Evolutionary conservation across 345 rosid genomes (phyloP).

Genomic region (Psidium friedrichsthalianum): DNA sequence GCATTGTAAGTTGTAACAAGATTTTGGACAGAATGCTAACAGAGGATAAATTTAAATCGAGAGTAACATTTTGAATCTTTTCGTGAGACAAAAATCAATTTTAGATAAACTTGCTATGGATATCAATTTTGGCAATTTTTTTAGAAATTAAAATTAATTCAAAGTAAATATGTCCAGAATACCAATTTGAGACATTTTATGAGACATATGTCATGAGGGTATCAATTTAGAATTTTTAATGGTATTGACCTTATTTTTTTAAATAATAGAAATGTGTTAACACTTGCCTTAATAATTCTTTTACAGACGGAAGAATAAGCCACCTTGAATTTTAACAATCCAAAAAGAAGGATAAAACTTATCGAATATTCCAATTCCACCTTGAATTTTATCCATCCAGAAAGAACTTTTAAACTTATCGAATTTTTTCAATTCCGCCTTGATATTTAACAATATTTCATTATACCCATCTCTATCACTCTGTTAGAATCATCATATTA

Average conservation of each 20-base stretch:
- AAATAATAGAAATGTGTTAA: neutral
- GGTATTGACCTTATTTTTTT: neutral
- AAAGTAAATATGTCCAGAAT: neutral
- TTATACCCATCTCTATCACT: neutral
- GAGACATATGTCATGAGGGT: neutral
- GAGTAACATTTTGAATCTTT: no score
- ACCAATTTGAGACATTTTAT: accelerated
- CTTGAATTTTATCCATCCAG: neutral
- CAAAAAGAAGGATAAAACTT: no score
- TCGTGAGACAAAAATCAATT: no score
- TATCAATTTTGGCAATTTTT: no score
- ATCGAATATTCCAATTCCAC: neutral
- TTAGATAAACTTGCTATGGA: no score
- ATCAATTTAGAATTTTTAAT: neutral
- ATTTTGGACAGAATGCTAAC: no score
- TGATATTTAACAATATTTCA: neutral
- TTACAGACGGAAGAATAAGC: neutral
- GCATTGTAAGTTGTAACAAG: no score
- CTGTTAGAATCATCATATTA: no score
- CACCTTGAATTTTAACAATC: neutral
- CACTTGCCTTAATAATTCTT: neutral
- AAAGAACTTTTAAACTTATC: neutral
- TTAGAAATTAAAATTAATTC: neutral
- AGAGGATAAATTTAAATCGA: no score
- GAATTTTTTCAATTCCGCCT: neutral